Evolutionary conservation across 805 yeast species (phyloP).

Genomic region (Wickerhamiella alocasiicola): DNA sequence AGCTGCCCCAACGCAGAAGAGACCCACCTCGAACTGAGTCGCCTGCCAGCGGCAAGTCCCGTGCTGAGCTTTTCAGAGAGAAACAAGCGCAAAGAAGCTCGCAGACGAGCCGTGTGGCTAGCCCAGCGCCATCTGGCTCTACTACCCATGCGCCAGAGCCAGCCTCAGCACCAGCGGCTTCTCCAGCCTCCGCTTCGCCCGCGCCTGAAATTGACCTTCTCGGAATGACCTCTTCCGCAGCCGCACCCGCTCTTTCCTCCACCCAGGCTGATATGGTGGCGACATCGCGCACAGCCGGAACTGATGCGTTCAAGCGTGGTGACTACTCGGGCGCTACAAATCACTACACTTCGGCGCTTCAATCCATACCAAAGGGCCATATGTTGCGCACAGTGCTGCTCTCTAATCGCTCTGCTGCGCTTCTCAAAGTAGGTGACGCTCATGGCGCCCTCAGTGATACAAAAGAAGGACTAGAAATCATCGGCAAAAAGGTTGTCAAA

Average conservation of each 20-base stretch:
- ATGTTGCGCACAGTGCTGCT: slow-evolving; percentile 51
- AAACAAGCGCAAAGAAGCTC: slow-evolving; percentile 11
- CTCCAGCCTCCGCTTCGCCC: slow-evolving; percentile 6
- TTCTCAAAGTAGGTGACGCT: slow-evolving; percentile 58
- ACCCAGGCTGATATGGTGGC: slow-evolving; percentile 25
- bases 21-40: not conserved
- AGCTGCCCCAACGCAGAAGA: slow-evolving; percentile 1
- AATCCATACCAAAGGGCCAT: slow-evolving; percentile 50
- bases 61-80: slow-evolving; percentile 14
- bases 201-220: slow-evolving; percentile 16
- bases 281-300: slow-evolving; percentile 35
- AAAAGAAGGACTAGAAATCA: slow-evolving; percentile 35
- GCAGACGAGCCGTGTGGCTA: not conserved
- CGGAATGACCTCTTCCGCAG: slow-evolving; percentile 14
- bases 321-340: slow-evolving; percentile 58
- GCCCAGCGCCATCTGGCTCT: not conserved
- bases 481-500: slow-evolving; percentile 27
- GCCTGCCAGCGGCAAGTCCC: slow-evolving; percentile 1
- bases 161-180: not conserved
- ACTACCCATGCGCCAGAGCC: slow-evolving; percentile 1
- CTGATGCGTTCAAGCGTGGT: slow-evolving; percentile 61
- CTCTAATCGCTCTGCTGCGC: slow-evolving; percentile 64
- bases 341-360: slow-evolving; percentile 45
- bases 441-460: slow-evolving; percentile 38
- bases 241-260: slow-evolving; percentile 18